Percentiles rank a stretch among this genome's conserved stretches.
Conservation (phyloP, 352 stramenopile genomes). For the Globisporangium megalacanthum region DNA sequence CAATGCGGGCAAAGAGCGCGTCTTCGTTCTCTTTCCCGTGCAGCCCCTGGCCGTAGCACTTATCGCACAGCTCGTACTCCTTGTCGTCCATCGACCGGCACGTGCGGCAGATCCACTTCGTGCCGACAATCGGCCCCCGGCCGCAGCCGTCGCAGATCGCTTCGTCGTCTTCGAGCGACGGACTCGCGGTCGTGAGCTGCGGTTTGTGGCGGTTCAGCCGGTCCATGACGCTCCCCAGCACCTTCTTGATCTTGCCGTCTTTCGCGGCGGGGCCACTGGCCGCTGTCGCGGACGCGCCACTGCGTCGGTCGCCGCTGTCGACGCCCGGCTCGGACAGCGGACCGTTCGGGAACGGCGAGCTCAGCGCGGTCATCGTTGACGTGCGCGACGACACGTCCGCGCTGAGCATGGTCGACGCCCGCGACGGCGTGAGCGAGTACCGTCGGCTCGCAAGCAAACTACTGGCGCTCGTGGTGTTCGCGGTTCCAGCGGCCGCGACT, state of each 20-base stretch:
- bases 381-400: slow-evolving; percentile 3
- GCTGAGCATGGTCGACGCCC: slow-evolving; percentile 7
- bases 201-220: slow-evolving; percentile 63
- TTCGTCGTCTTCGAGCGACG: slow-evolving; percentile 35
- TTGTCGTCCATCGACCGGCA: slow-evolving; percentile 41
- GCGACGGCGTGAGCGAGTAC: slow-evolving; percentile 26
- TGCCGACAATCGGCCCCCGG: slow-evolving; percentile 34
- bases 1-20: slow-evolving; percentile 54
- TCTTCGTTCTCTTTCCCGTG: slow-evolving; percentile 68
- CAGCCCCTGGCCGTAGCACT: slow-evolving; percentile 67
- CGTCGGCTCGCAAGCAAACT: slow-evolving; percentile 20
- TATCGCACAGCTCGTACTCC: slow-evolving; percentile 63
- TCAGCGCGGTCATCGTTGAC: slow-evolving; percentile 5
- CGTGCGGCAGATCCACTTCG: slow-evolving; percentile 68
- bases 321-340: slow-evolving; percentile 14
- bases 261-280: slow-evolving; percentile 9
- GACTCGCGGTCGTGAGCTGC: slow-evolving; percentile 24
- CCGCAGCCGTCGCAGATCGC: slow-evolving; percentile 65
- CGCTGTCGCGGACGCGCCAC: too few species aligned
- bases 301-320: slow-evolving; percentile 3
- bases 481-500: neutral
- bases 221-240: slow-evolving; percentile 67
- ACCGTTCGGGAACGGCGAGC: slow-evolving; percentile 7
- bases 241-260: slow-evolving; percentile 77
- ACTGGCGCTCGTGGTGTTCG: neutral